A percentile compares a stretch with the other conserved stretches of the same genome.
phyloP scores from a whole-genome alignment of 2,329 filamentous ascomycete species.

The Penicillium palitans region DNA sequence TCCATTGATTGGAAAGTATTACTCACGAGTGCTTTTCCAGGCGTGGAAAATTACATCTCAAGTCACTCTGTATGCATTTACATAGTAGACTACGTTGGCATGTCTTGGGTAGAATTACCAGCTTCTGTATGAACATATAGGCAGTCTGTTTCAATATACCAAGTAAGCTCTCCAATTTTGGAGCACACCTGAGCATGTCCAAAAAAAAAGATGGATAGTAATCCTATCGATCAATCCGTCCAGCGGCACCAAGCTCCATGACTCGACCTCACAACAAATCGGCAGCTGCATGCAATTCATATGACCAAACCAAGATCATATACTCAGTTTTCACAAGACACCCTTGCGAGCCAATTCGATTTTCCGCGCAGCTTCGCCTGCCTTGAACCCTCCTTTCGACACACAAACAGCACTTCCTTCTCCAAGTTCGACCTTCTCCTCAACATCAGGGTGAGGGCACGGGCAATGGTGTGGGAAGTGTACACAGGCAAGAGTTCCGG shows the following conservation, averaged over 20 bases:
- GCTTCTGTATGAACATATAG: not conserved
- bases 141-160: not conserved
- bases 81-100: not conserved
- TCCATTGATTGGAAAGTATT: too few relatives aligned
- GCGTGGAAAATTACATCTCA: not conserved
- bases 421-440: slow-evolving; percentile 71
- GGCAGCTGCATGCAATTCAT: not conserved
- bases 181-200: not conserved
- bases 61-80: not conserved
- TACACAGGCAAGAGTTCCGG: slow-evolving; percentile 90
- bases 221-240: not conserved
- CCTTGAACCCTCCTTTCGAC: slow-evolving; percentile 51
- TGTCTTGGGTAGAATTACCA: not conserved
- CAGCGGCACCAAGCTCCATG: not conserved
- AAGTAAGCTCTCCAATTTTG: not conserved
- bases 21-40: too few relatives aligned
- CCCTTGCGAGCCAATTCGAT: slow-evolving; percentile 53
- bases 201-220: not conserved
- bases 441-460: slow-evolving; percentile 73
- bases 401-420: slow-evolving; percentile 52
- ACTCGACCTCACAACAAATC: not conserved
- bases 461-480: slow-evolving; percentile 97
- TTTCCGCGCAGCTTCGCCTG: slow-evolving; percentile 50
- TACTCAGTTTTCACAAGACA: slow-evolving; percentile 38
- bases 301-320: not conserved